Evolutionary conservation across 441 rosid species (phyloP).

Genomic region (Pelargonium fulgidum): DNA sequence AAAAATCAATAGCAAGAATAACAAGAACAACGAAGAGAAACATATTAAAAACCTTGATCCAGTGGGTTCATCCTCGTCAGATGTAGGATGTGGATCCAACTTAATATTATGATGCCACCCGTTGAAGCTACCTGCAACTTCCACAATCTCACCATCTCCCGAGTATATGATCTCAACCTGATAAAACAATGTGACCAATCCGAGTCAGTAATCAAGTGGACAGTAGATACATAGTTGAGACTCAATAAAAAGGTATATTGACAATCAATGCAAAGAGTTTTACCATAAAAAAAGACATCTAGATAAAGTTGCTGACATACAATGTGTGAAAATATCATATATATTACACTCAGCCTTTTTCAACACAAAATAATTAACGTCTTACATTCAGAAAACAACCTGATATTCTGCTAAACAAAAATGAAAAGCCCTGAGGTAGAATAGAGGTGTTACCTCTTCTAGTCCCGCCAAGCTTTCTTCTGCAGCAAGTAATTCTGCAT

Average conservation of each 20-base stretch:
- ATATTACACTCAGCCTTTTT: too few relatives aligned
- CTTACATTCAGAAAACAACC: too few relatives aligned
- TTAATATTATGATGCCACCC: conserved; percentile 81
- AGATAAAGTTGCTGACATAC: background rate
- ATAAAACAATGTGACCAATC: conserved; percentile 14
- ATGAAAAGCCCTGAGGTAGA: background rate
- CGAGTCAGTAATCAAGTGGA: background rate
- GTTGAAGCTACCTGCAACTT: conserved; percentile 84
- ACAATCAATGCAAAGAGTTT: background rate
- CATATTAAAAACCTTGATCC: conserved; percentile 40
- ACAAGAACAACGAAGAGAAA: background rate
- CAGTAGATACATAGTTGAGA: too few relatives aligned
- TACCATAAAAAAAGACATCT: background rate
- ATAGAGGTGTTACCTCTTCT: conserved; percentile 50
- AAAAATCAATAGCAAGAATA: background rate
- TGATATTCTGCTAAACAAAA: background rate
- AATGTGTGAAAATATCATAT: background rate
- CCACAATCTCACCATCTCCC: conserved; percentile 80
- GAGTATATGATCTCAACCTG: conserved; percentile 65
- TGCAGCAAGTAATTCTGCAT: conserved; percentile 61
- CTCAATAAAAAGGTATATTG: background rate
- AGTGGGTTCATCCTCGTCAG: conserved; percentile 25
- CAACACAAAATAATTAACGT: too few relatives aligned
- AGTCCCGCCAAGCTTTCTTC: conserved; percentile 80
- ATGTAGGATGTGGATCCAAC: conserved; percentile 60